Conservation (phyloP, 2,329 filamentous ascomycete species). For the Thermochaetoides dissita region DNA sequence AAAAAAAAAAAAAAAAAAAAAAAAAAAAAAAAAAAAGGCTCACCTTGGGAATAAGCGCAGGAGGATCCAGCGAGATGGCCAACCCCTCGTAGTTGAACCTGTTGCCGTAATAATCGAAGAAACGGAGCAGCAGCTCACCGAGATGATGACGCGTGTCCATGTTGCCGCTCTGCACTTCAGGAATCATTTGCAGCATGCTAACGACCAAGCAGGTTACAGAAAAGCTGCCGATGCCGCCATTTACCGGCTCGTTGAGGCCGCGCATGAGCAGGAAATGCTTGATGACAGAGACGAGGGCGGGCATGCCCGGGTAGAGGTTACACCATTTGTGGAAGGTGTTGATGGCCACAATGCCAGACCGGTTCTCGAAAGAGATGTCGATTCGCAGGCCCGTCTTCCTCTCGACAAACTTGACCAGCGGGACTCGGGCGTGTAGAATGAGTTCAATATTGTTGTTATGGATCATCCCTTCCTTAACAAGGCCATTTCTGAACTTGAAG, state of each 20-base stretch:
- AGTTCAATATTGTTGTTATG: conserved; percentile 46
- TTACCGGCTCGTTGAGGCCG: conserved; percentile 79
- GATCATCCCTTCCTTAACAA: conserved; percentile 44
- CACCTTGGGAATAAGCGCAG: conserved; percentile 66
- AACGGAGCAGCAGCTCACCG: conserved; percentile 70
- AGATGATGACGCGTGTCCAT: conserved; percentile 52
- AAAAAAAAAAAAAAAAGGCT: conserved; percentile 13
- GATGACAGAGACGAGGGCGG: conserved; percentile 69
- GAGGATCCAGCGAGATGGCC: conserved; percentile 64
- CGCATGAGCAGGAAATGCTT: conserved; percentile 90
- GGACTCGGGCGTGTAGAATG: conserved; percentile 67
- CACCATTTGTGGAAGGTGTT: conserved; percentile 74
- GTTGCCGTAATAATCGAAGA: conserved; percentile 80
- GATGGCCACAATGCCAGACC: conserved; percentile 66
- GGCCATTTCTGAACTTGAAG: conserved; percentile 49
- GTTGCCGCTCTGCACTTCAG: conserved; percentile 48
- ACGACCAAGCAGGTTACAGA: conserved; percentile 88
- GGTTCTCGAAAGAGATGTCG: conserved; percentile 90
- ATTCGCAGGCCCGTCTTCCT: conserved; percentile 64
- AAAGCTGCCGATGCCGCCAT: conserved; percentile 85
- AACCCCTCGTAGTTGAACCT: conserved; percentile 56
- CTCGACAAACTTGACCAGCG: conserved; percentile 85
- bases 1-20: background rate
- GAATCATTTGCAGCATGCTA: conserved; percentile 71
- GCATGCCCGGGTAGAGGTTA: conserved; percentile 66